Base-by-base conservation (phyloP, 169 alveolate species). In the Plasmodium chabaudi region DNA sequence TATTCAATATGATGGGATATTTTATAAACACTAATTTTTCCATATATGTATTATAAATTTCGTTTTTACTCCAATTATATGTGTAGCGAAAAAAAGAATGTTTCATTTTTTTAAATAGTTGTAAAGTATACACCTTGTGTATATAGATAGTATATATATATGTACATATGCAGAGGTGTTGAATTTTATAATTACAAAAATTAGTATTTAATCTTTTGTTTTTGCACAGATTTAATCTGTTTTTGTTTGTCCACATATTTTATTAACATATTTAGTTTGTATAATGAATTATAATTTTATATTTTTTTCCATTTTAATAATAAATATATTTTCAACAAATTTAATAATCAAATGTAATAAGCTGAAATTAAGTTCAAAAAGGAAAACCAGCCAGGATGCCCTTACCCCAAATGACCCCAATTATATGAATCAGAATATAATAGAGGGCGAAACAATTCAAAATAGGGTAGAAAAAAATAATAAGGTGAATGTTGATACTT, bases 271-370 rank as follows among this genome's bases (percentile, higher is more conserved):
- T 19, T 23, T 25, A 34, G 9, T 59, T 15, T 34, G 53, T 46
- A 77, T 64, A 39, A 77, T 77, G 88, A 63, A 63, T 77, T 51
- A 19, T 10, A 27, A 15, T 25, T 44, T 77, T 64, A 51, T 15
- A 17, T 44, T 77, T 44, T 77, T 68, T 23, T 77, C 42, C 60
- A 17, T 77, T 27, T 27, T 72, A 25, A 17, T 71, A 53, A 71
- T 72, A 57, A 49, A 34, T 15, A 64, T 21, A 47, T 44, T 77
- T 68, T 57, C 47, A 17, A 55, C 42, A 55, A 25, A 56, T 27
- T 49, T 34, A 15, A 19, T 59, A 13, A 25, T 15, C 46, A 17
- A 27, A 46, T 82, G 73, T 51, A 68, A 82, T 53, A 60, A 56
- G 15, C 13, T 69, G 44, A 68, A 57, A 19, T 12, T 82, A 68